A percentile compares a stretch with the other conserved stretches of the same genome.
Conservation (phyloP, 164 flowering plant species). For the Malania oleifera region DNA sequence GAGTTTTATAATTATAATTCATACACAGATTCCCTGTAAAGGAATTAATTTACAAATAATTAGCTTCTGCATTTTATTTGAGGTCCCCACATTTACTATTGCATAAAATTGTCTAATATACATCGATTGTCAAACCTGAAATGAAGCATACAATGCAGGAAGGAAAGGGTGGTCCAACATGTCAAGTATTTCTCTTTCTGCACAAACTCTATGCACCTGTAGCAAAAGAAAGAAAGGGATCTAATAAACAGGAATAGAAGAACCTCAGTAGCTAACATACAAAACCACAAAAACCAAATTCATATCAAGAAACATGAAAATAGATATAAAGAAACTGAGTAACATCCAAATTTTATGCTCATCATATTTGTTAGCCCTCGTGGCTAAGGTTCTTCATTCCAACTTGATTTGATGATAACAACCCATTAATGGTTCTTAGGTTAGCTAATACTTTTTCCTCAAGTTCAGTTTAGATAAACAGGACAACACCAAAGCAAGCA, state of each 20-base stretch:
- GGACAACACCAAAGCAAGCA: too few relatives aligned
- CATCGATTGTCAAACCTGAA: slow-evolving; percentile 57
- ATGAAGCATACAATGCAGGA: slow-evolving; percentile 96
- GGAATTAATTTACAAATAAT: background rate
- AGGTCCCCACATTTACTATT: too few relatives aligned
- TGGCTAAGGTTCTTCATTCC: too few relatives aligned
- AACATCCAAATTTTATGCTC: background rate
- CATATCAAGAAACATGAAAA: too few relatives aligned
- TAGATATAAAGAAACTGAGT: background rate
- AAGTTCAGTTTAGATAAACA: too few relatives aligned
- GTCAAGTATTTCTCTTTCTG: slow-evolving; percentile 96
- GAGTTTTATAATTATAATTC: background rate
- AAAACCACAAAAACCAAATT: too few relatives aligned
- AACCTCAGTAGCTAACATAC: background rate
- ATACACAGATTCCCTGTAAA: background rate
- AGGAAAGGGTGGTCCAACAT: slow-evolving; percentile 96
- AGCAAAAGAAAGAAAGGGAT: slow-evolving; percentile 9
- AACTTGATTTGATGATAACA: too few relatives aligned
- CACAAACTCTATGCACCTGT: slow-evolving; percentile 98
- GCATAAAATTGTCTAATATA: background rate
- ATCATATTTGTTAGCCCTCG: too few relatives aligned
- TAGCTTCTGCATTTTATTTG: background rate
- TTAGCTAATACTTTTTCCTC: too few relatives aligned
- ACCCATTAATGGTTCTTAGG: too few relatives aligned
- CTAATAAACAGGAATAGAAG: background rate